Evolutionary conservation across 2,329 filamentous ascomycete species (phyloP).

Genomic region (Fusarium sp.): DNA sequence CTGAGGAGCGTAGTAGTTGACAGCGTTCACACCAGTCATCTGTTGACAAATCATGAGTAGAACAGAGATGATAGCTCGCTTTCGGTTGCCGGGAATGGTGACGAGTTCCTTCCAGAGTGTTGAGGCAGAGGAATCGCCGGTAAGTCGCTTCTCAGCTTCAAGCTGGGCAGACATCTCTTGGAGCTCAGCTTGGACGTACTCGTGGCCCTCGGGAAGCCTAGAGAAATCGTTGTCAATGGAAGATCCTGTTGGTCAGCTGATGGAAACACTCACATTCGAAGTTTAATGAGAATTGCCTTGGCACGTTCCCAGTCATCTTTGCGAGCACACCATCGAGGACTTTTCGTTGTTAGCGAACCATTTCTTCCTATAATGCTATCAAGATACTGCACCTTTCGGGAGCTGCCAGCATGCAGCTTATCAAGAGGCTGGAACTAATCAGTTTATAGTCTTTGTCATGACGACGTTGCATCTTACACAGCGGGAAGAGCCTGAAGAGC

Average conservation of each 20-base stretch:
- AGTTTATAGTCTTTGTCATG: neutral
- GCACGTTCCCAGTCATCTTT: slow-evolving; percentile 77
- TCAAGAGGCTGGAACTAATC: slow-evolving; percentile 58
- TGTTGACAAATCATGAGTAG: slow-evolving; percentile 76
- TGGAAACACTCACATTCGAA: slow-evolving; percentile 55
- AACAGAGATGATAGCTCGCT: slow-evolving; percentile 74
- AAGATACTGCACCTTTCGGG: slow-evolving; percentile 57
- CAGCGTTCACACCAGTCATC: slow-evolving; percentile 72
- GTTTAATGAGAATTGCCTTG: slow-evolving; percentile 64
- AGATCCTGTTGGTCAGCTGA: no score
- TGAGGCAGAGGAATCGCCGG: slow-evolving; percentile 65
- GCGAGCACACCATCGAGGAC: slow-evolving; percentile 76
- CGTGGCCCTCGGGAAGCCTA: slow-evolving; percentile 65
- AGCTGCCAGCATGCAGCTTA: slow-evolving; percentile 72
- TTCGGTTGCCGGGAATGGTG: slow-evolving; percentile 70
- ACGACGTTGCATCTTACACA: slow-evolving; percentile 51
- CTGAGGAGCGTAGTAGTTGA: slow-evolving; percentile 76
- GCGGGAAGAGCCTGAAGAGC: slow-evolving; percentile 75
- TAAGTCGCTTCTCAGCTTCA: slow-evolving; percentile 71
- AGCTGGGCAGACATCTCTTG: slow-evolving; percentile 72
- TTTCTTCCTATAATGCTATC: neutral
- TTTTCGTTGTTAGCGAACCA: slow-evolving; percentile 53
- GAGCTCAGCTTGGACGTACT: slow-evolving; percentile 70
- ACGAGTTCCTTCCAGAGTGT: slow-evolving; percentile 75
- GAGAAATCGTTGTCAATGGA: slow-evolving; percentile 5